Evolutionary conservation across 2,329 filamentous ascomycete species (phyloP), one percentile per base, ranked within the genome.

Genomic region (Xylariales sp.): DNA sequence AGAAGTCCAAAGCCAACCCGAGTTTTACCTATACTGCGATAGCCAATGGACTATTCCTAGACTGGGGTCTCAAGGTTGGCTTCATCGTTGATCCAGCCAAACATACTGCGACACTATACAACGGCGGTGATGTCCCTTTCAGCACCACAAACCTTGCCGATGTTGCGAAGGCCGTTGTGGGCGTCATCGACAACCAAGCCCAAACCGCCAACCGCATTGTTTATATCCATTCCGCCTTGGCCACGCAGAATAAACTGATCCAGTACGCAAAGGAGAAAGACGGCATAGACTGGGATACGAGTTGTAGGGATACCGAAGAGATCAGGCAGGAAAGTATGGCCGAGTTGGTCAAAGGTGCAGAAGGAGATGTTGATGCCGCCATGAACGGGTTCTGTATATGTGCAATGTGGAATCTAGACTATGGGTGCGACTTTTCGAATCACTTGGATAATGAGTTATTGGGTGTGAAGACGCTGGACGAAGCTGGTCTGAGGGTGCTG

Each of bases 11-110:
- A 42, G 56, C 69, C 42, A 48, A 53, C 7, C 47, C 59, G 1
- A 52, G 53, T 0, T 65, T 80, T 45, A 65, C 59, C 40, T 78
- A 74, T 73, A 75, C 69, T 3, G 66, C 57, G 11, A 54, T 80
- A 6, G 65, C 71, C 3, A 66, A 61, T 8, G 70, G 73, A 1
- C 60, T 64, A 3, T 70, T 78, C 52, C 74, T 78, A 52, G 75
- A 78, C 51, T 74, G 68, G 71, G 51, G 24, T 8, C 24, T 27
- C 24, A 27, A 27, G n/a, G n/a, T 27, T 8, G 51, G 53, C 4
- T 55, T 63, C 37, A 31, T 63, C n/a, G 34, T 59, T n/a, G 50
- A 63, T 36, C 28, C 54, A 8, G 48, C 51, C 20, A 40, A 44
- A 15, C 56, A 55, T 42, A 54, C 51, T 10, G 57, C 59, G 8